Base-by-base conservation (phyloP, 108 stramenopile species). In the Skeletonema menzelii region DNA sequence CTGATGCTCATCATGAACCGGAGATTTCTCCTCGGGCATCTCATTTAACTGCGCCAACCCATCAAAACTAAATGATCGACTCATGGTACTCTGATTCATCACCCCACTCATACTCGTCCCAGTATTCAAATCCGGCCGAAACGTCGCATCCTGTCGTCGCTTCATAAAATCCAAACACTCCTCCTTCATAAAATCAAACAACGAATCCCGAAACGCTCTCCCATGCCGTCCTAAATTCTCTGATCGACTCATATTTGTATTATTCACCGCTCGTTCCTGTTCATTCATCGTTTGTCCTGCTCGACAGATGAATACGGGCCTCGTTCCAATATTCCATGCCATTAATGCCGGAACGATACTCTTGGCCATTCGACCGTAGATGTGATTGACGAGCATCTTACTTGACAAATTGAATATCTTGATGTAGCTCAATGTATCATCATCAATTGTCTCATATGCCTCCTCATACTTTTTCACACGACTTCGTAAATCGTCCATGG, bases 401-500 rank as follows among this genome's bases (percentile, higher is more conserved):
- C 86, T 80, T 2, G 96, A 96, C 11, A 94, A 74, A 76, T 99
- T 96, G 73, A 86, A 91, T 47, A 97, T 85, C 73, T 99, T 97
- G 78, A 98, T 97, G 80, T 97, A 98, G 46, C 88, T 86, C 59
- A 92, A 76, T 14, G 87, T 89, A 74, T 95, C 96, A 77, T 98
- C 98, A 17, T 85, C 90, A 37, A 98, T 91, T 0, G 96, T 91
- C 65, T 98, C 95, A 72, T 98, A 98, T 42, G 82, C 63, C 42
- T 88, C 84, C 72, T 97, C 98, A 73, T 98, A 98, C 61, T 95
- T 94, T 56, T 66, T 65, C 14, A 96, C 96, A 8, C 98, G 87
- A 20, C 76, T 63, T 64, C 70, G 76, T 66, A 98, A 83, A 79
- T 98, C 98, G 38, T 61, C 77, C 56, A 92, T 83, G 14, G 96